Evolutionary conservation across 148 eudicot genomes (phyloP).

Genomic region (Limonium bicolor): DNA sequence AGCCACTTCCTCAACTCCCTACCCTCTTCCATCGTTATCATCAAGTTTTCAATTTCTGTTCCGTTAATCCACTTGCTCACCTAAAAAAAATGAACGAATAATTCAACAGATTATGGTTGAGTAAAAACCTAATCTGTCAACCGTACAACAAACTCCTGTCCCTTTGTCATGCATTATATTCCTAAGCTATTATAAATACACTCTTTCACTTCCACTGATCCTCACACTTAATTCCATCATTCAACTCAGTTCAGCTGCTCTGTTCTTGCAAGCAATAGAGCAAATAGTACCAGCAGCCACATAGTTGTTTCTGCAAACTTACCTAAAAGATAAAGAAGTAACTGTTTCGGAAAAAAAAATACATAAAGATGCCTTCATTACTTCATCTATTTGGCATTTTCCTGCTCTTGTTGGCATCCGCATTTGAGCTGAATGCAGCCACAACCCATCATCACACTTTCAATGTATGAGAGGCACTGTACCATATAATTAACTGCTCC

Average conservation of each 20-base stretch:
- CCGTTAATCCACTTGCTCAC: too few relatives aligned
- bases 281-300: too few relatives aligned
- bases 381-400: neutral
- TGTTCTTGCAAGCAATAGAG: neutral
- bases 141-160: slow-evolving; percentile 1
- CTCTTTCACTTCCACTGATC: neutral
- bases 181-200: neutral
- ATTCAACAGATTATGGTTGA: neutral
- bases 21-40: too few relatives aligned
- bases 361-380: neutral
- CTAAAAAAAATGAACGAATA: slow-evolving; percentile 15
- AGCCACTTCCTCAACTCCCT: too few relatives aligned
- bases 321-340: too few relatives aligned
- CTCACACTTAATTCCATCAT: neutral
- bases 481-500: neutral
- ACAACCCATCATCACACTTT: slow-evolving; percentile 44
- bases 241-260: neutral
- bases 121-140: slow-evolving; percentile 2
- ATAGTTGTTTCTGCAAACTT: too few relatives aligned
- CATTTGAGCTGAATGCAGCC: slow-evolving; percentile 25
- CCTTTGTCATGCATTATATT: neutral
- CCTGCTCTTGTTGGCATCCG: slow-evolving; percentile 12
- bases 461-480: too few relatives aligned
- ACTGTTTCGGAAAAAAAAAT: too few relatives aligned
- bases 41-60: too few relatives aligned